Base-by-base conservation (phyloP, 371 early-diverging fungal species). In the Mucor indicus region DNA sequence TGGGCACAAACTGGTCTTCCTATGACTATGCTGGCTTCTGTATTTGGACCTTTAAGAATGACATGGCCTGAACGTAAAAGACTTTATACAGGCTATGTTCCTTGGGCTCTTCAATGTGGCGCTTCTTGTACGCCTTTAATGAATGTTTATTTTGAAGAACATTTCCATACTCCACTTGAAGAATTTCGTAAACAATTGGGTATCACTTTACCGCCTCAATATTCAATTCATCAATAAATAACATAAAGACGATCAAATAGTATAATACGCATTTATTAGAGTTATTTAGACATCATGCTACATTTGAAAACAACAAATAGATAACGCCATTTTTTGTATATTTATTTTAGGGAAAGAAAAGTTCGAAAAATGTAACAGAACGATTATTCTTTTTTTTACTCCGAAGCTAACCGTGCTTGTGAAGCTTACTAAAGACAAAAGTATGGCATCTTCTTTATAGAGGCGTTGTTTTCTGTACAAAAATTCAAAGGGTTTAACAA, bases 101-200 rank as follows among this genome's bases (percentile, higher is more conserved):
- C 96, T 12, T 96, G 98, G 98, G 96, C 95, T n/a, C 55, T 96
- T 13, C 87, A 90, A 54, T 83, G 84, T 54, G 95, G 89, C 15
- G 68, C 74, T 21, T 79, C 77, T 27, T 66, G 85, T 16, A 79
- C 76, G 64, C 83, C 87, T 16, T 57, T 96, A 22, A 84, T 98
- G 81, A 87, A 86, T 61, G 86, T 96, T 15, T 80, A 86, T 59
- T 98, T 87, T 70, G 95, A 94, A 64, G 87, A 95, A 35, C 76
- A 82, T 51, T 81, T 86, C 67, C 76, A 91, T 30, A 74, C 60
- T 33, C 69, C 79, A 9, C 46, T 96, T n/a, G 82, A 83, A 25
- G 79, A 84, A 0, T 72, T 97, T 16, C 79, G 84, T 50, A 64
- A 75, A 25, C 79, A 85, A 33, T 69, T 90, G 41, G 78, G 85